Base-by-base conservation (phyloP, 2,329 filamentous ascomycete genomes). In the Dissoconium aciculare region DNA sequence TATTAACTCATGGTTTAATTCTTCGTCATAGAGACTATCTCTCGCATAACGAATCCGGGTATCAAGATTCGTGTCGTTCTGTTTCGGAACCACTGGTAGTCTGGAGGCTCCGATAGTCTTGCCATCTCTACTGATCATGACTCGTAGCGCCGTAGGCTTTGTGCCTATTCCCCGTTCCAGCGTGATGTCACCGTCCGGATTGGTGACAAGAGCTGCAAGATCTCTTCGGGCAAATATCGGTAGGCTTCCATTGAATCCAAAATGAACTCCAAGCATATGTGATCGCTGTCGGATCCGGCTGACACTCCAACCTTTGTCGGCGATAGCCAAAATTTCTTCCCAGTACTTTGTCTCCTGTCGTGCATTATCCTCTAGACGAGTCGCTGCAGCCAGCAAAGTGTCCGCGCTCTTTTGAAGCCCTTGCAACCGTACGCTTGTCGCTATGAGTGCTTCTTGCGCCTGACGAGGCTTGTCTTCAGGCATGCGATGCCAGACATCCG, bases 1-100 rank as follows among this genome's bases (percentile, higher is more conserved):
- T 31, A 77, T 75, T 36, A 95, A 64, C 55, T 98, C 89, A 44
- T 92, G 75, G 67, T 84, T 94, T 2, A 98, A 60, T 51, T 98
- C 89, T 49, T 85, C 76, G 15, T 80, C 74, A 45, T 81, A 84
- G 12, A 87, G 65, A 29, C 78, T 82, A 52, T 89, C 78, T 34
- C 81, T 68, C 2, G 81, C 78, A 44, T 80, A 71, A 11, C 76
- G 69, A 17, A 91, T 79, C 6, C 74, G 67, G 16, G 71, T 64
- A 41, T 82, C 72, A 5, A 85, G 59, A 1, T 68, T 62, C 2
- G 66, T 63, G 21, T 76, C 67, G 19, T 71, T 64, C 15, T 63
- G 41, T 5, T 44, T 37, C 4, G 45, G 38, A n/a, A 46, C 16
- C 4, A 46, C 25, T 5, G 42, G 52, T 40, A 54, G 47, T 35